Evolutionary conservation across 2,329 filamentous ascomycete species (phyloP).

Genomic region (Epichloe aotearoae): DNA sequence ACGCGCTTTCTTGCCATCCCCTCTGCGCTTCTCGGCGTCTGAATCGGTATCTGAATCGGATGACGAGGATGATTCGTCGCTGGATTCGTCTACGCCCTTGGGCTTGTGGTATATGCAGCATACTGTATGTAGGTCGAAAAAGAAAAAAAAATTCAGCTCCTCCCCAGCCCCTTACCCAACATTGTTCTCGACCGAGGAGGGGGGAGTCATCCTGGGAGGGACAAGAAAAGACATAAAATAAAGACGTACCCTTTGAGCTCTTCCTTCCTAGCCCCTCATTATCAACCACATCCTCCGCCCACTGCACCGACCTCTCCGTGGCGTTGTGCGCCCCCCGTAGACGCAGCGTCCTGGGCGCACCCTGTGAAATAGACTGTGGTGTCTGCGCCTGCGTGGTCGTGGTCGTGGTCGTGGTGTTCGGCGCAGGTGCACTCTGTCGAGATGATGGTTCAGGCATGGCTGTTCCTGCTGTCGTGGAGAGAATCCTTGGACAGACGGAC

Average conservation of each 20-base stretch:
- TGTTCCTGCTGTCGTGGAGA: neutral
- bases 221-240: neutral
- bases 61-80: conserved; percentile 48
- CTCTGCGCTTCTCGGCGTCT: conserved; percentile 10
- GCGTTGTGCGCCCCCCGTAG: conserved; percentile 35
- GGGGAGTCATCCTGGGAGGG: no score
- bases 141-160: neutral
- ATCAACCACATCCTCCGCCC: conserved; percentile 87
- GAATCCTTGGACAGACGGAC: no score
- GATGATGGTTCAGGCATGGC: conserved; percentile 1
- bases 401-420: conserved; percentile 5
- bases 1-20: conserved; percentile 8
- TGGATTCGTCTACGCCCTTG: conserved; percentile 70
- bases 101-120: conserved; percentile 97
- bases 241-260: conserved; percentile 66
- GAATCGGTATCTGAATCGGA: conserved; percentile 5
- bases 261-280: conserved; percentile 93
- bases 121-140: conserved; percentile 37
- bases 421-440: neutral
- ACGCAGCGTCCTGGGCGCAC: conserved; percentile 30
- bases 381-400: conserved; percentile 10
- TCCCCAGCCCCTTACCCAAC: neutral
- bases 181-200: no score
- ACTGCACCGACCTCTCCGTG: conserved; percentile 57
- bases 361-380: conserved; percentile 13